These are phyloP conservation scores for Pachyrhizus erosus DNA, from an alignment of 306 rosid species.

Conservation along the genomic window DNA sequence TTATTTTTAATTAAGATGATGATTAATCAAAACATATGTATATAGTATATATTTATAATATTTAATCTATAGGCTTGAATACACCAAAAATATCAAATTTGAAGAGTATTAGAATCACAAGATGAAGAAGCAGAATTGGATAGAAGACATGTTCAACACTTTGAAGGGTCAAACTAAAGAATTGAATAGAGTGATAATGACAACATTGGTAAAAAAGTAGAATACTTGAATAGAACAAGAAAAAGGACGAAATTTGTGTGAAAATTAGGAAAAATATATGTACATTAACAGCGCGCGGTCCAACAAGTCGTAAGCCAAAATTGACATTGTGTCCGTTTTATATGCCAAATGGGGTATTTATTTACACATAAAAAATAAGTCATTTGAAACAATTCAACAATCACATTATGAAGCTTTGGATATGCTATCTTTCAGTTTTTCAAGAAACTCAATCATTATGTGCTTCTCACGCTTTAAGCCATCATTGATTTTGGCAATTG, in stretches of 20 bases:
- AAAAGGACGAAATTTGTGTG: slow-evolving; percentile 1
- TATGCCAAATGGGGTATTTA: neutral
- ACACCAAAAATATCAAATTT: neutral
- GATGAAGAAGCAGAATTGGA: neutral
- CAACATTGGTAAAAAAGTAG: slow-evolving; percentile 34
- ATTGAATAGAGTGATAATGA: slow-evolving; percentile 20
- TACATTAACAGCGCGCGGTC: neutral
- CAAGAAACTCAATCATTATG: slow-evolving; percentile 44
- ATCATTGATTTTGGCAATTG: slow-evolving; percentile 35
- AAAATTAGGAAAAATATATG: neutral
- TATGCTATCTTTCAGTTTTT: slow-evolving; percentile 37
- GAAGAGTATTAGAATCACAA: slow-evolving; percentile 12
- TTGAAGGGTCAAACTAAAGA: slow-evolving; percentile 37
- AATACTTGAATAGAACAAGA: slow-evolving; percentile 18
- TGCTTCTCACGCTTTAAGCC: slow-evolving; percentile 25
- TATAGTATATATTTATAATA: neutral
- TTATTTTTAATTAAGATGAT: neutral
- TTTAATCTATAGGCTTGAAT: too few species aligned
- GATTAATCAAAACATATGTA: neutral
- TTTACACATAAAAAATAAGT: neutral
- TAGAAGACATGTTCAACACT: neutral
- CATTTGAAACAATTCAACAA: slow-evolving; percentile 32
- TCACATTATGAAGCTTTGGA: slow-evolving; percentile 34
- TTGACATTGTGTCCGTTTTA: slow-evolving; percentile 22
- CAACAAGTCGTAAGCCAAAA: slow-evolving; percentile 18